Evolutionary conservation across 2,329 filamentous ascomycete species (phyloP), one percentile per base, ranked within the genome.

Genomic region (Dryadomyces sulphureus): DNA sequence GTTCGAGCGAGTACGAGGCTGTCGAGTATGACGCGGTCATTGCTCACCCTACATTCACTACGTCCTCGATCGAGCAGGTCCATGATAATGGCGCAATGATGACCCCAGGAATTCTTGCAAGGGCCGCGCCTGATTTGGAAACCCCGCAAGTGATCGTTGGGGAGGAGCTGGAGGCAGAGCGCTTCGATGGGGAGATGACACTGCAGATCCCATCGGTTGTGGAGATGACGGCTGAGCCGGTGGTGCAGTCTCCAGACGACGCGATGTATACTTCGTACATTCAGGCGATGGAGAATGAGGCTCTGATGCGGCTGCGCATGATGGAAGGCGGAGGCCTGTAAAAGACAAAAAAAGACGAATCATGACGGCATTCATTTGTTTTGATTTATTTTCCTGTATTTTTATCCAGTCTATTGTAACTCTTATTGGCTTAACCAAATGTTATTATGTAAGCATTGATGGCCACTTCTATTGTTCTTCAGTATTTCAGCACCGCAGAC

Each of bases 11-110:
- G 19, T 2, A 22, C 14, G 6, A 56, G 2, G 53, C 53, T 45
- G 52, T 45, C n/a, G 50, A 55, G 45, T 49, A 53, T 47, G 55
- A 60, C 25, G 55, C 50, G 11, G 54, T 57, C 50, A 50, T 50
- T 30, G 52, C 59, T 20, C 59, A 61, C 48, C 60, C 60, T 1
- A 56, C 57, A 24, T 61, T 60, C n/a, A n/a, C n/a, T 54, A 59
- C 61, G 46, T 56, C 56, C 21, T 57, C 57, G 2, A 55, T 54
- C 30, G 52, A 57, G 47, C 43, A 51, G 9, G 40, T 38, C 6
- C 52, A 50, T n/a, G n/a, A n/a, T n/a, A n/a, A n/a, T n/a, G n/a
- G n/a, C n/a, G n/a, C n/a, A n/a, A n/a, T n/a, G n/a, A n/a, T n/a
- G n/a, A n/a, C n/a, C n/a, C n/a, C n/a, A n/a, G n/a, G n/a, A n/a